Conservation (phyloP, 768 basidiomycete species). For the Pleurotus ostreatus region DNA sequence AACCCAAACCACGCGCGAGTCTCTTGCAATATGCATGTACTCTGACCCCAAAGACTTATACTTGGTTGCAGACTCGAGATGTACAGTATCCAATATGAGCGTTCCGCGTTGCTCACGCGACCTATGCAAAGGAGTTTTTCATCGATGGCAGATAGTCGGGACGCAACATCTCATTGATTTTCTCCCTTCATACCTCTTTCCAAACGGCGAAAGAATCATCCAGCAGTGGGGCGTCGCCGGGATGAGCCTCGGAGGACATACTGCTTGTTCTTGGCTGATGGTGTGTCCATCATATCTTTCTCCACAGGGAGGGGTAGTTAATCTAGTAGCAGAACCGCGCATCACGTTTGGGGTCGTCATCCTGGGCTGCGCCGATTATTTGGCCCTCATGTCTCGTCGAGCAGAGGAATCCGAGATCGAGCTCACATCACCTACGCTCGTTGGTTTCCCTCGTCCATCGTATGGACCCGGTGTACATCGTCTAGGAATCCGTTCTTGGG, state of each 20-base stretch:
- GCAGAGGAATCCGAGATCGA: conserved; percentile 40
- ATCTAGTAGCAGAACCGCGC: conserved; percentile 35
- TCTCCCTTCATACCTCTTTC: conserved; percentile 71
- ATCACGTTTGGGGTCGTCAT: conserved; percentile 44
- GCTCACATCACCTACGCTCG: conserved; percentile 46
- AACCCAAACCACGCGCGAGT: conserved; percentile 40
- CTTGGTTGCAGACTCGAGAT: conserved; percentile 35
- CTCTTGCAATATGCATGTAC: background rate
- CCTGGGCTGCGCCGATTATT: conserved; percentile 72
- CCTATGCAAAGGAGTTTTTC: background rate
- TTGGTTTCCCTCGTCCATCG: conserved; percentile 43
- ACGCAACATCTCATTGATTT: conserved; percentile 80
- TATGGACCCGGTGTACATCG: conserved; percentile 42
- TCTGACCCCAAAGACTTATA: background rate
- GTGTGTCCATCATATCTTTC: conserved; percentile 15
- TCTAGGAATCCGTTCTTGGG: conserved; percentile 58
- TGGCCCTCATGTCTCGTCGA: conserved; percentile 51
- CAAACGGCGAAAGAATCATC: conserved; percentile 54
- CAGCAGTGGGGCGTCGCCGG: conserved; percentile 71
- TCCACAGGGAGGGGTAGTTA: background rate
- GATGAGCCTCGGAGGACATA: conserved; percentile 80
- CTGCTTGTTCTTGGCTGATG: conserved; percentile 66
- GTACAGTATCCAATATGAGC: conserved; percentile 41
- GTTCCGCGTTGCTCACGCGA: background rate
- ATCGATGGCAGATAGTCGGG: conserved; percentile 35